Conservation (phyloP, 495 filamentous ascomycete genomes). For the Lasiosphaeria ovina region DNA sequence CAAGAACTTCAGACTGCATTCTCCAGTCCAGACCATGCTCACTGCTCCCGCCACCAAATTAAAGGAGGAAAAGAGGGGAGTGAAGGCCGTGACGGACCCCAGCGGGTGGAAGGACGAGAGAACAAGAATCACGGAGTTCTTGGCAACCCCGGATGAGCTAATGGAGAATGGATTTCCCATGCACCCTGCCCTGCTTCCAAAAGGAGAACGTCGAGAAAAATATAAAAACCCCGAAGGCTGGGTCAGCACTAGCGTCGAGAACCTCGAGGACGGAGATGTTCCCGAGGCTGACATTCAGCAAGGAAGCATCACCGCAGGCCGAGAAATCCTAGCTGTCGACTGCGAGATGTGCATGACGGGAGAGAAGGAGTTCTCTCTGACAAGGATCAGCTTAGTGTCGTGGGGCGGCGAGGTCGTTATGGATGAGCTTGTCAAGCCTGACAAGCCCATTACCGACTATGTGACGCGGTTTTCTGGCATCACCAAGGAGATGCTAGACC, state of each 20-base stretch:
- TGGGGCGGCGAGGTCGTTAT: conserved; percentile 84
- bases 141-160: conserved; percentile 70
- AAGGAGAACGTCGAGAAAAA: conserved; percentile 44
- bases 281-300: conserved; percentile 68
- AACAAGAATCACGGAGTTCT: conserved; percentile 73
- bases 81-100: conserved; percentile 55
- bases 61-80: conserved; percentile 56
- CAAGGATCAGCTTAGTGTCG: conserved; percentile 77
- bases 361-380: conserved; percentile 71
- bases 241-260: conserved; percentile 73
- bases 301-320: conserved; percentile 80
- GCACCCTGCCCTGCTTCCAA: conserved; percentile 65
- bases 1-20: conserved; percentile 74
- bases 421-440: conserved; percentile 89
- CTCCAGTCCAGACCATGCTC: conserved; percentile 74
- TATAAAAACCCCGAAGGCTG: conserved; percentile 64
- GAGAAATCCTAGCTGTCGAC: conserved; percentile 79
- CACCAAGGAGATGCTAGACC: conserved; percentile 73
- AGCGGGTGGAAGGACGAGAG: conserved; percentile 63
- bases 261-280: conserved; percentile 61
- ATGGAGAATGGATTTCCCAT: conserved; percentile 75
- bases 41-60: conserved; percentile 62
- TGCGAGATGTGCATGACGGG: conserved; percentile 96
- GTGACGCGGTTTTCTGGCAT: conserved; percentile 89
- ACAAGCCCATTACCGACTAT: conserved; percentile 81